Base-by-base conservation (phyloP, 2,329 filamentous ascomycete genomes). In the Septoria linicola region DNA sequence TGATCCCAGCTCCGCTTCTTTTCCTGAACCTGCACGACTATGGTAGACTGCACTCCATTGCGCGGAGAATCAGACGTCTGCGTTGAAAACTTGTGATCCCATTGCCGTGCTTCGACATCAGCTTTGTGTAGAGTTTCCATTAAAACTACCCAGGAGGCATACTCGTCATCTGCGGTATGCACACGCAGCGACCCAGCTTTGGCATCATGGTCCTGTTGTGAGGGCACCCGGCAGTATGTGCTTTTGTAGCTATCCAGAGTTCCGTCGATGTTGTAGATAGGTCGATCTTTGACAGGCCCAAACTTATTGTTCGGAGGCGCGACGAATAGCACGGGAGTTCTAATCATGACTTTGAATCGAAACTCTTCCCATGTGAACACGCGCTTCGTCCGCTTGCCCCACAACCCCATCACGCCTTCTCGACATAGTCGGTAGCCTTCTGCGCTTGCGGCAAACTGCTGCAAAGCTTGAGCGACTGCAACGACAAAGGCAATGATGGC, bases 371-470 rank as follows among this genome's bases (percentile, higher is more conserved):
- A 37, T 13, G 39, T 34, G 30, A 55, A 55, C 16, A 43, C 37
- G 13, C 52, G 36, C 17, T 41, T 47, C 13, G 48, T 44, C 10
- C 40, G 36, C 25, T 44, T 48, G 14, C 46, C 47, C 52, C 52
- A 55, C 2, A 44, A 42, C 3, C 52, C 52, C 27, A 55, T 51
- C n/a, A 55, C 49, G 17, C 30, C 34, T 30, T 51, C 42, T 5
- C 42, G 27, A 39, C 53, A 55, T 43, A 36, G 32, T 45, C 48
- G 42, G 17, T 55, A 55, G 19, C 53, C 53, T 43, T 51, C 53
- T 20, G 53, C 53, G 23, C 48, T 55, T 36, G 35, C 16, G 20
- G 44, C 42, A 36, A 50, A 54, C 31, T 50, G 51, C 35, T 50
- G 51, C 8, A 50, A 21, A 8, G 46, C 51, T 50, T 54, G 51